Evolutionary conservation across 768 basidiomycete genomes (phyloP).

Genomic region (Amanita rubescens): DNA sequence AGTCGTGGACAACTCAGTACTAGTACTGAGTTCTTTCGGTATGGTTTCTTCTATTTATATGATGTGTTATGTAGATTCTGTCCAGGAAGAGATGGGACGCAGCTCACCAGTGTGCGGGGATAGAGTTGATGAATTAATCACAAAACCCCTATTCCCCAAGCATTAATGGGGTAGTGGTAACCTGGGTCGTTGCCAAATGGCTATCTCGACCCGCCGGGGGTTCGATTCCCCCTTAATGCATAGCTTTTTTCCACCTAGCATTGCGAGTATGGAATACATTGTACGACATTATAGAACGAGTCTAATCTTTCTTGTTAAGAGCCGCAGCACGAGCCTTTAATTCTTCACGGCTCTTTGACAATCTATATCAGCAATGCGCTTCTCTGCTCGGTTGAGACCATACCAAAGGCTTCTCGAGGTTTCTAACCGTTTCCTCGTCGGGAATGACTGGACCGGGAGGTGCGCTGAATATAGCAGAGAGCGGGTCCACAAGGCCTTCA

Average conservation of each 20-base stretch:
- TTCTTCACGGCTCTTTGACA: slow-evolving; percentile 42
- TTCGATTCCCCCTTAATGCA: slow-evolving; percentile 87
- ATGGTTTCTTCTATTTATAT: too few relatives aligned
- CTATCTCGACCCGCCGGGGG: slow-evolving; percentile 71
- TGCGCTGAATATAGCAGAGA: slow-evolving; percentile 37
- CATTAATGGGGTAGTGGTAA: slow-evolving; percentile 64
- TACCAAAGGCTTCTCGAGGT: slow-evolving; percentile 42
- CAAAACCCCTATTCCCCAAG: slow-evolving; percentile 34
- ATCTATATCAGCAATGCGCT: not conserved
- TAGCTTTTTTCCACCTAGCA: not conserved
- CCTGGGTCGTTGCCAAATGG: slow-evolving; percentile 53
- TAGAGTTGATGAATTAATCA: too few relatives aligned
- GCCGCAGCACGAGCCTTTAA: slow-evolving; percentile 37
- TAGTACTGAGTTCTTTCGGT: too few relatives aligned
- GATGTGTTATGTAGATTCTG: too few relatives aligned
- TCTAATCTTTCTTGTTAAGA: slow-evolving; percentile 24
- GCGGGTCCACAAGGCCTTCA: slow-evolving; percentile 23
- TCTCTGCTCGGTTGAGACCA: slow-evolving; percentile 5
- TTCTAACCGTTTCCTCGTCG: slow-evolving; percentile 33
- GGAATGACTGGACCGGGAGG: slow-evolving; percentile 44
- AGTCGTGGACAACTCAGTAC: too few relatives aligned
- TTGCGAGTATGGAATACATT: not conserved
- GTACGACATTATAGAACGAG: not conserved
- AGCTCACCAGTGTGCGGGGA: too few relatives aligned
- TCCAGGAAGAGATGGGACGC: too few relatives aligned